Evolutionary conservation across 176 grass and related monocot species (phyloP), one percentile per base, ranked within the genome.

Genomic region (Aegilops longissima): DNA sequence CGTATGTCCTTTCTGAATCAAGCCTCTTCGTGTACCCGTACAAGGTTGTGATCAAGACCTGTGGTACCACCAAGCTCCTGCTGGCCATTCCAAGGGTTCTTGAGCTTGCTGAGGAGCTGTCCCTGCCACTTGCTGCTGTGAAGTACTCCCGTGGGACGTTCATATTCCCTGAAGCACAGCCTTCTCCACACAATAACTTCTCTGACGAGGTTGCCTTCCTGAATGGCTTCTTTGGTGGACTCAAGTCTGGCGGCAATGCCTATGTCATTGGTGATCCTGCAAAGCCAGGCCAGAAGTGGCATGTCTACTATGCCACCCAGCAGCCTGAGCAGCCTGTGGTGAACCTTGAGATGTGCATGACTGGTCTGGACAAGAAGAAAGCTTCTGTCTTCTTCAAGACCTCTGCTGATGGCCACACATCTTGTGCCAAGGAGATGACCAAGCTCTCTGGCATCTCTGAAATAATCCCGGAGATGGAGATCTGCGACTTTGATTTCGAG

Each of bases 331-430:
- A 70, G 52, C 86, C 88, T 25, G 66, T 95, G 90, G 86, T 92
- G 24, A 91, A 89, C 35, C 83, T 95, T 76, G 93, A 95, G 86
- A 95, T 95, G 93, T 95, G 93, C 86, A 95, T 95, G 93, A 95
- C 93, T 69, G 86, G 88, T 6, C 68, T 95, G 56, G 84, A 95
- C 72, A 84, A 87, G 52, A 78, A 89, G 82, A 92, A 88, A 76
- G 90, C 93, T 75, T 92, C 86, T 1, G 56, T 95, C 65, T 95
- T 95, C 69, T 95, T 92, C 77, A 92, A 95, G 90, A 91, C 89
- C 59, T 89, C 86, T 72, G 88, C 36, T 84, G 76, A 91, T 73
- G 89, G 86, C 8, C 66, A 87, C 77, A 75, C 45, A 59, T 83
- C 85, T 78, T 84, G 88, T 18, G 93, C 90, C 8, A 90, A 85